A percentile compares a stretch with the other conserved stretches of the same genome.
Evolutionary conservation across 345 rosid species (phyloP).

Genomic region (Erodium maritimum): DNA sequence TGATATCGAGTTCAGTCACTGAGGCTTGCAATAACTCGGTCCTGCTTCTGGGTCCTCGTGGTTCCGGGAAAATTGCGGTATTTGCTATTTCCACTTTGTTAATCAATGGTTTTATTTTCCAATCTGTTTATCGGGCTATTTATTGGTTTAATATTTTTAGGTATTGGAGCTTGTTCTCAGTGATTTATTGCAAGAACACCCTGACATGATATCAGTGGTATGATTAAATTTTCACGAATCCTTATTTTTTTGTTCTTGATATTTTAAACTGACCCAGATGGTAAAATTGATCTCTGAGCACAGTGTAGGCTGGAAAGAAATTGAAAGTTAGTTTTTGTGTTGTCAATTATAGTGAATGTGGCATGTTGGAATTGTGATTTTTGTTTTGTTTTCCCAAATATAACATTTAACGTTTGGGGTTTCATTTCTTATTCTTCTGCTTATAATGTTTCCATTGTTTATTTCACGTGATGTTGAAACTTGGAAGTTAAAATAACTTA

Average conservation of each 20-base stretch:
- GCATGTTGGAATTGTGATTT: background rate
- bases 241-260: background rate
- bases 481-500: background rate
- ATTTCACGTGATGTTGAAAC: background rate
- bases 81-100: background rate
- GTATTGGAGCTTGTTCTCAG: conserved; percentile 74
- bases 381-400: background rate
- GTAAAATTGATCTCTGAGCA: background rate
- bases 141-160: conserved; percentile 17
- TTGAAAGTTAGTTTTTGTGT: background rate
- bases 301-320: background rate
- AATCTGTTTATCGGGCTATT: background rate
- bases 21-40: conserved; percentile 87
- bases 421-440: background rate
- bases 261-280: background rate
- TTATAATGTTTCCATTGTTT: too few relatives aligned
- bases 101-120: background rate
- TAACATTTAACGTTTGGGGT: background rate
- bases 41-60: conserved; percentile 87
- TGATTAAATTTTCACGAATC: conserved; percentile 8
- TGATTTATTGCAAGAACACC: conserved; percentile 54
- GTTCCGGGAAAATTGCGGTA: conserved; percentile 80
- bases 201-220: conserved; percentile 69
- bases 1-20: conserved; percentile 55
- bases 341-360: background rate